Evolutionary conservation across 176 grass and related monocot species (phyloP).

Genomic region (Aegilops bicornis): DNA sequence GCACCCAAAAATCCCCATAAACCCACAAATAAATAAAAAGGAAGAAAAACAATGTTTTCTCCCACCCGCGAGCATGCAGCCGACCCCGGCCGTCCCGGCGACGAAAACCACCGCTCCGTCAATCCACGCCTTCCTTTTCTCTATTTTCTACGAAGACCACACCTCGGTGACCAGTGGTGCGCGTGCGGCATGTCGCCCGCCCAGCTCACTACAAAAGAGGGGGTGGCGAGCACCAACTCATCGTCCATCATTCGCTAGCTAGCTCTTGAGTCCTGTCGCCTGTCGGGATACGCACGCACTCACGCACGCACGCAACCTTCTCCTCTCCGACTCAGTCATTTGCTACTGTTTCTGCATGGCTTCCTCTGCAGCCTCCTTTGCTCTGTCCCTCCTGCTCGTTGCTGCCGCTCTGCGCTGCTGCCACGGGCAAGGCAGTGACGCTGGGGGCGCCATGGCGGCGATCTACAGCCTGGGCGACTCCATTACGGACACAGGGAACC

Average conservation of each 20-base stretch:
- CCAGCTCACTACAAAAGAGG: background rate
- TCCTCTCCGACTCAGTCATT: background rate
- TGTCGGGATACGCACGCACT: background rate
- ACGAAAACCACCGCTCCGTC: background rate
- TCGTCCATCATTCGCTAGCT: background rate
- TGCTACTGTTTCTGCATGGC: slow-evolving; percentile 31
- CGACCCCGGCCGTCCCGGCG: slow-evolving; percentile 1
- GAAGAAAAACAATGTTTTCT: background rate
- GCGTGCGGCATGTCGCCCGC: too few relatives aligned
- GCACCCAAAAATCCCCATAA: background rate
- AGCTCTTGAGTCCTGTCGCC: background rate
- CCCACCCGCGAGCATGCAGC: background rate
- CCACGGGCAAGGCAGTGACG: background rate
- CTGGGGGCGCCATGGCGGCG: slow-evolving; percentile 14
- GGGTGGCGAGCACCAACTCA: background rate
- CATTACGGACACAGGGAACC: slow-evolving; percentile 92
- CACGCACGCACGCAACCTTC: background rate
- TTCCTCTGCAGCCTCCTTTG: slow-evolving; percentile 2
- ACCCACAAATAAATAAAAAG: too few relatives aligned
- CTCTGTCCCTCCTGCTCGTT: background rate
- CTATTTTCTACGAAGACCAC: too few relatives aligned
- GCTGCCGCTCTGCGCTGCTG: background rate
- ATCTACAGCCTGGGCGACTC: slow-evolving; percentile 97
- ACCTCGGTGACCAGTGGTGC: too few relatives aligned
- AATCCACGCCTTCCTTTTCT: background rate